Percentiles rank a stretch among this genome's conserved stretches.
Conservation (phyloP, 345 rosid species). For the Rhodamnia argentea region DNA sequence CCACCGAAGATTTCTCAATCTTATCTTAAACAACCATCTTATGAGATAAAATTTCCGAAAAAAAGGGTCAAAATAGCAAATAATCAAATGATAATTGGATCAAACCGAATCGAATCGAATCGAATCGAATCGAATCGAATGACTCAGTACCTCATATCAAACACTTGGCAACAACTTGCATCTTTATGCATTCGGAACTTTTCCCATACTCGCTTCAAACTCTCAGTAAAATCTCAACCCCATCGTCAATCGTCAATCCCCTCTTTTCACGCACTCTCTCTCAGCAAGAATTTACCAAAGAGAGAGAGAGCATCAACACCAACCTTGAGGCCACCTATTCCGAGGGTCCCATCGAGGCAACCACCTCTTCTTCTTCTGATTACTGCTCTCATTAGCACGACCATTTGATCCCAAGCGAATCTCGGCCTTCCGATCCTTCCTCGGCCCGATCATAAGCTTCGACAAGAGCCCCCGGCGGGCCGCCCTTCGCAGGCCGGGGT, state of each 20-base stretch:
- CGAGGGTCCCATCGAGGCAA: slow-evolving; percentile 32
- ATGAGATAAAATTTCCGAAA: background rate
- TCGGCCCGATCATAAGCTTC: background rate
- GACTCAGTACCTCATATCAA: background rate
- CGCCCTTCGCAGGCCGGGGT: background rate
- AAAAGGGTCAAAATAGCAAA: background rate
- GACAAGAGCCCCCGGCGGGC: slow-evolving; percentile 8
- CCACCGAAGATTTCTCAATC: background rate
- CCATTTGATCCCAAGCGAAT: background rate
- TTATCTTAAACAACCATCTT: background rate
- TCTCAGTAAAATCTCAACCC: background rate
- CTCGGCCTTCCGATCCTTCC: slow-evolving; percentile 12
- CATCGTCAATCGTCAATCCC: background rate
- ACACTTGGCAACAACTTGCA: background rate
- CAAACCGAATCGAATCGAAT: too few species aligned
- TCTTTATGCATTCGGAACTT: background rate
- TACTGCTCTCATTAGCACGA: background rate
- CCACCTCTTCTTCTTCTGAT: slow-evolving; percentile 24
- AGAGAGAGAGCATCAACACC: slow-evolving; percentile 18
- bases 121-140: too few species aligned
- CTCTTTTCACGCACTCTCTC: background rate
- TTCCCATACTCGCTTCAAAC: background rate
- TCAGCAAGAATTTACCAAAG: background rate
- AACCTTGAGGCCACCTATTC: slow-evolving; percentile 56
- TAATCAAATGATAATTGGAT: background rate